Evolutionary conservation across 495 filamentous ascomycete genomes (phyloP).

Genomic region (Schizothecium vesticola): DNA sequence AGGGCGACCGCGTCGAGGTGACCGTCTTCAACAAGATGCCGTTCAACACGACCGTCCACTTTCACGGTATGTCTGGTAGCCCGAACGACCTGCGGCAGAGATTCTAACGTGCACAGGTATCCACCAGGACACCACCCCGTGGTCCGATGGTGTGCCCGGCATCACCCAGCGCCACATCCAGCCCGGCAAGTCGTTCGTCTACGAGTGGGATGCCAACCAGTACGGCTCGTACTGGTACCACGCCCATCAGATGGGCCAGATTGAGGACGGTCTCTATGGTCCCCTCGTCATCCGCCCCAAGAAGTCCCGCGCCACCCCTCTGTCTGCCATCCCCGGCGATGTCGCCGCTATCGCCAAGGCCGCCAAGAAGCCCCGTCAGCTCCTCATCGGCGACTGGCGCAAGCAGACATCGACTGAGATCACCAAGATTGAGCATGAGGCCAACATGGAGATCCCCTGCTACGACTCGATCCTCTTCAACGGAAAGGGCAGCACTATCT

Average conservation of each 20-base stretch:
- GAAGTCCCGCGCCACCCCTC: constrained; percentile 37
- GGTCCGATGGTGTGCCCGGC: constrained; percentile 36
- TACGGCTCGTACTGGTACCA: constrained; percentile 55
- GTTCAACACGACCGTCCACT: constrained; percentile 47
- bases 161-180: constrained; percentile 41
- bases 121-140: constrained; percentile 40
- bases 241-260: constrained; percentile 41
- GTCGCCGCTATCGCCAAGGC: constrained; percentile 43
- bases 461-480: constrained; percentile 50
- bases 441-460: constrained; percentile 38
- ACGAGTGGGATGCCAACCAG: constrained; percentile 44
- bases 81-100: constrained; percentile 18
- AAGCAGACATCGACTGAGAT: constrained; percentile 46
- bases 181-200: constrained; percentile 39
- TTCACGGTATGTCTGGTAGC: constrained; percentile 38
- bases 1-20: constrained; percentile 49
- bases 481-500: constrained; percentile 48
- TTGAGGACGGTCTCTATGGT: constrained; percentile 52
- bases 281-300: constrained; percentile 47
- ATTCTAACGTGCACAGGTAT: constrained; percentile 32
- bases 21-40: constrained; percentile 44
- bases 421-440: constrained; percentile 33
- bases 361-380: constrained; percentile 36
- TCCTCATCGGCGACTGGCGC: constrained; percentile 53
- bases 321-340: constrained; percentile 41